phyloP scores from a whole-genome alignment of 345 rosid species.

The Camelina laxa region DNA sequence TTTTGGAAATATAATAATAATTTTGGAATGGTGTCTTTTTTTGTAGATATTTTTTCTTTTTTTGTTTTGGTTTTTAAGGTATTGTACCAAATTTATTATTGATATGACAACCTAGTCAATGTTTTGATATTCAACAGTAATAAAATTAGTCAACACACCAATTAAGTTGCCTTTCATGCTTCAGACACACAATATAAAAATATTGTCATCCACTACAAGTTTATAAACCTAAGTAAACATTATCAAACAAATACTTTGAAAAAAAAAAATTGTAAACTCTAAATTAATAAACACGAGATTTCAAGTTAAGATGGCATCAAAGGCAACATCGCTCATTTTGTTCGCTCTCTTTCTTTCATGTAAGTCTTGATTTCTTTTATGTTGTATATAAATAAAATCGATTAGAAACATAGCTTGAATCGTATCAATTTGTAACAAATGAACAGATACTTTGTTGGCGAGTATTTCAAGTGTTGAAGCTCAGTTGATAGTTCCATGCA shows the following conservation, averaged over 20 bases:
- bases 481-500: conserved; percentile 35
- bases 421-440: not conserved
- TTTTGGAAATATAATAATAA: too few relatives aligned
- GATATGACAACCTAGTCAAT: not conserved
- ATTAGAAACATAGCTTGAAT: conserved; percentile 1
- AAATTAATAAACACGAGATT: not conserved
- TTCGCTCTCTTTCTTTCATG: conserved; percentile 19
- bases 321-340: conserved; percentile 19
- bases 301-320: conserved; percentile 21
- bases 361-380: conserved; percentile 27
- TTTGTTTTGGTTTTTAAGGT: too few relatives aligned
- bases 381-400: not conserved
- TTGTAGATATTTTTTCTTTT: too few relatives aligned
- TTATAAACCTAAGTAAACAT: not conserved
- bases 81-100: too few relatives aligned
- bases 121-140: not conserved
- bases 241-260: not conserved
- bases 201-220: not conserved
- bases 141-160: not conserved
- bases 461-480: conserved; percentile 34
- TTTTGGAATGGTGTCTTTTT: too few relatives aligned
- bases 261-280: not conserved
- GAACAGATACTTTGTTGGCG: conserved; percentile 15
- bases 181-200: not conserved
- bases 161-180: not conserved